Evolutionary conservation across 805 yeast genomes (phyloP).

Genomic region (Ogataea ramenticola): DNA sequence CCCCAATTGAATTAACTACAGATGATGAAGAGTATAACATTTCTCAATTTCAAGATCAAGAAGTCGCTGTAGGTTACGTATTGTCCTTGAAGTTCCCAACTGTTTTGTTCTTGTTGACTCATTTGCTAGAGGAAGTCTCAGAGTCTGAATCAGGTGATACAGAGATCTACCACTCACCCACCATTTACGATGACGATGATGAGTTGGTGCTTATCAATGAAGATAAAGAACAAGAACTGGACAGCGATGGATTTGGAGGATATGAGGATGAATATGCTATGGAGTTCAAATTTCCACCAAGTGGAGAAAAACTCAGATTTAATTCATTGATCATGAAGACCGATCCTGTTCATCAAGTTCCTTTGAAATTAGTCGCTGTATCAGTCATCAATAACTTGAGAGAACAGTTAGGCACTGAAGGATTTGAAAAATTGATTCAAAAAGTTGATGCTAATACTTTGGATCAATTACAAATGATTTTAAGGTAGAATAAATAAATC

Average conservation of each 20-base stretch:
- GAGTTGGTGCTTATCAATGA: constrained; percentile 18
- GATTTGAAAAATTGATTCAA: constrained; percentile 28
- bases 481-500: constrained; percentile 4
- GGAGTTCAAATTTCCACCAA: constrained; percentile 21
- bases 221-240: constrained; percentile 13
- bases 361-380: constrained; percentile 38
- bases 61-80: constrained; percentile 12
- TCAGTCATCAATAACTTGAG: constrained; percentile 23
- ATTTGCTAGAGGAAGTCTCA: constrained; percentile 66
- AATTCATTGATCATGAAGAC: constrained; percentile 26
- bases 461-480: constrained; percentile 23
- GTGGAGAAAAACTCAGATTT: constrained; percentile 37
- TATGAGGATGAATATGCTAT: constrained; percentile 17
- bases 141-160: constrained; percentile 55
- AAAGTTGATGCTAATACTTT: constrained; percentile 23
- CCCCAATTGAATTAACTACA: background rate
- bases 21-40: background rate
- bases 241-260: constrained; percentile 10
- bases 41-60: background rate
- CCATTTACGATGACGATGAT: constrained; percentile 28
- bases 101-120: constrained; percentile 17
- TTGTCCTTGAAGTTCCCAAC: constrained; percentile 20
- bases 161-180: constrained; percentile 39
- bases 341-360: constrained; percentile 51
- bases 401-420: constrained; percentile 17